Base-by-base conservation (phyloP, 495 filamentous ascomycete genomes). In the Aspergillus leporis region DNA sequence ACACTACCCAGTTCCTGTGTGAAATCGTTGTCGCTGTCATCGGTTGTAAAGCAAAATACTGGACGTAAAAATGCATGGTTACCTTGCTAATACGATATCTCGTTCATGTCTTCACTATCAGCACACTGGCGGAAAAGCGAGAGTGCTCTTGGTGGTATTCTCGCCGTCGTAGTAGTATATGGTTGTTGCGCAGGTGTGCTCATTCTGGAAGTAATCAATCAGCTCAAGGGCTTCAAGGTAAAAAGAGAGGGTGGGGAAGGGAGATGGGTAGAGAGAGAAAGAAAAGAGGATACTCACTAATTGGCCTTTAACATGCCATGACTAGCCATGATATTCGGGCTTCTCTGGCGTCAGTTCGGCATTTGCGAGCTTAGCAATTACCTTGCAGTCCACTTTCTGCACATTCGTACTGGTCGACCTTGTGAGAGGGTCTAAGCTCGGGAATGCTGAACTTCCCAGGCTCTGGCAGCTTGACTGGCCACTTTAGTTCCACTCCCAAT, bases 361-460 rank as follows among this genome's bases (percentile, higher is more conserved):
- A 58, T 81, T 84, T 5, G 79, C 79, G 4, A 89, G 65, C 61
- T 88, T 88, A 50, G 87, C 79, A 48, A 88, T 85, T 7, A 89
- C 74, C 60, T n/a, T 89, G 86, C 0, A 89, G 61, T 0, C 78
- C 79, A 0, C 60, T 30, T 12, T 71, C 47, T 22, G 32, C 31
- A 48, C 66, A 77, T 8, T 64, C 40, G 1, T 53, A 34, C 4
- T 81, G 62, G 25, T 68, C 45, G 18, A 76, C 32, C 0, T 36
- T 53, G 10, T 21, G 25, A 28, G 34, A 4, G 12, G 40, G 4
- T 8, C n/a, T 21, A 0, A 6, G 30, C 6, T 55, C 23, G 2
- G 52, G 52, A 10, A 56, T 22, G 41, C 61, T 49, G 59, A 74
- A 74, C 3, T 63, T 60, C 19, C 54, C 56, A 16, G 75, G 74